Base-by-base conservation (phyloP, 257 asterid species). In the Hygrophila difformis region DNA sequence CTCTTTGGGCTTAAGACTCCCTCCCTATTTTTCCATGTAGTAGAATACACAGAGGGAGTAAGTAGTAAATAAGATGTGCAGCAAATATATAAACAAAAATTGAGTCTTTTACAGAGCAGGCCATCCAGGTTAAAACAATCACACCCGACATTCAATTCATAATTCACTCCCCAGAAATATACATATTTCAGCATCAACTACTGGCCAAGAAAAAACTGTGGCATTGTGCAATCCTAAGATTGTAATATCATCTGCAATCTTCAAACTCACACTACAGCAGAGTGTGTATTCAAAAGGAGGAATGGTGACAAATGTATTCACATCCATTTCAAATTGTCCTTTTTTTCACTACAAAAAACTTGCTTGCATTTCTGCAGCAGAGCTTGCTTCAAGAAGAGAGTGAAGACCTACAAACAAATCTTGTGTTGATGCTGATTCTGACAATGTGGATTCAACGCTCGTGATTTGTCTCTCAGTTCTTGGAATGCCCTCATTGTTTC, bases 401-500 rank as follows among this genome's bases (percentile, higher is more conserved):
- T 49, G 77, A 57, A 23, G 61, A 57, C 56, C 73, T 75, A 60
- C 67, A 60, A 47, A 70, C 67, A 51, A 58, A 51, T n/a, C 66
- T 65, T 84, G 49, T 74, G 82, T 20, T 72, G 78, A 10, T 82
- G 83, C 61, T 72, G 83, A 54, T 68, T 74, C 61, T 56, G 64
- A 18, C 49, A 60, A 19, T 70, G 78, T 9, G 52, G 61, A 19
- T 64, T 62, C 23, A 77, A 66, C 45, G 56, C 37, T 2, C 66
- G 78, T 57, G 85, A 69, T 62, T 76, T 69, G 18, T 72, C 81
- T 34, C 77, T 69, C 67, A 87, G 64, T 65, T 76, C 91, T 68
- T 73, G 76, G 40, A 87, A 87, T 8, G 93, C 87, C 13, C 63
- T 56, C 74, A 74, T 71, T 2, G 93, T 68, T 9, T 87, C 94